Evolutionary conservation across 148 eudicot species (phyloP), one percentile per base, ranked within the genome.

Genomic region (Arbutus unedo): DNA sequence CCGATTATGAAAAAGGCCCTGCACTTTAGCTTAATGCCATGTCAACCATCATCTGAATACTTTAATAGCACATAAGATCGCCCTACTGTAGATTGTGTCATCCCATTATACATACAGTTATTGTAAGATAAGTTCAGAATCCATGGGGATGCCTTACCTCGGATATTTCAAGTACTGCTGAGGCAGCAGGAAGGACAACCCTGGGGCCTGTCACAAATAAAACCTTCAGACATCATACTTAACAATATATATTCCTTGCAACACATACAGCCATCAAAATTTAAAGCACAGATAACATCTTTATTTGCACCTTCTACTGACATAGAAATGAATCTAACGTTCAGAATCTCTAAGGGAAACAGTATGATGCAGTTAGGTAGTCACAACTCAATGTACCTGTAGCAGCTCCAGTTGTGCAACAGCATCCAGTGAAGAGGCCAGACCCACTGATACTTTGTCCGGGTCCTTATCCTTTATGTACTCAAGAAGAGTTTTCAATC

Each of bases 151-250:
- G 25, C 75, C 87, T 85, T 89, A 91, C 99, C 98, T 96, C 64
- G 99, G 99, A 84, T 94, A 96, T 81, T 93, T 82, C 83, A 81
- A 47, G 87, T 89, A 96, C 77, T 91, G 97, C 80, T 81, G 76
- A 49, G 99, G 99, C 88, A 96, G 84, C 93, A 96, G 90, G 89
- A 96, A 96, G 48, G 95, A 92, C 84, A 96, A 86, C 79, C 99
- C 98, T 47, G 99, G 98, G 87, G 99, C 99, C 99, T 96, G 92
- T 90, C 72, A 76, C 76, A 83, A 90, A 74, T 19, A 9, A 57
- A 87, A 82, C 75, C 19, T 72, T 80, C 71, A 78, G 54, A 85
- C 50, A 19, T 57, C 38, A 25, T 18, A 60, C 43, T 10, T 10
- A 14, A 9, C 60, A 31, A 54, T 23, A 74, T 18, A 2, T 5